These are phyloP conservation scores for Mycena sp. DNA, from an alignment of 1,284 basidiomycete genomes.

Conservation along the genomic window DNA sequence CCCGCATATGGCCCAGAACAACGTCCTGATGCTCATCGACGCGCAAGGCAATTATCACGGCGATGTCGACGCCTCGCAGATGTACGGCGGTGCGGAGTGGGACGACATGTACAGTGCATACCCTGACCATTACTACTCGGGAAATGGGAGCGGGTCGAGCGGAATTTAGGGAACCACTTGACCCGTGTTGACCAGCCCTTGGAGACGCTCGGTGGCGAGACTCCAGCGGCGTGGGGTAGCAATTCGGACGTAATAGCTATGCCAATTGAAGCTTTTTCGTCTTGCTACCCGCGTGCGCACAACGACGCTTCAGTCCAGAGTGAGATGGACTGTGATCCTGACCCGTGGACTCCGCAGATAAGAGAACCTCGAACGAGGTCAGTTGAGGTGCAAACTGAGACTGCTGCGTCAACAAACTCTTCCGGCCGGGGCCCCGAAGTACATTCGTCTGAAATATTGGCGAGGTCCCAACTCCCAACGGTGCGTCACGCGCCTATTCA, in stretches of 20 bases:
- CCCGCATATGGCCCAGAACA: too few species aligned
- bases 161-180: background rate
- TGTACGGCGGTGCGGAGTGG: too few species aligned
- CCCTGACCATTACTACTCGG: background rate
- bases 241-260: slow-evolving; percentile 1
- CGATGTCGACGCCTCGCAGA: too few species aligned
- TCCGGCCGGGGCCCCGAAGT: slow-evolving; percentile 8
- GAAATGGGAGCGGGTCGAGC: background rate
- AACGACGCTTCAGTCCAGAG: slow-evolving; percentile 3
- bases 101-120: too few species aligned
- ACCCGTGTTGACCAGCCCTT: background rate
- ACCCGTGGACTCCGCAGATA: slow-evolving; percentile 12
- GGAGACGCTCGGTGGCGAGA: slow-evolving; percentile 1
- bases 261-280: background rate
- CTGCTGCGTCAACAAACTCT: slow-evolving; percentile 12
- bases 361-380: slow-evolving; percentile 9
- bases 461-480: slow-evolving; percentile 1
- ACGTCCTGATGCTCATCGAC: too few species aligned
- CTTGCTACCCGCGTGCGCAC: background rate
- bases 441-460: slow-evolving; percentile 3
- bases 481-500: background rate
- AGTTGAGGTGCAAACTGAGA: slow-evolving; percentile 1
- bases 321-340: too few species aligned
- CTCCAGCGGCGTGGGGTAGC: background rate
- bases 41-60: too few species aligned